Base-by-base conservation (phyloP, 306 rosid species). In the Cicer cuneatum region DNA sequence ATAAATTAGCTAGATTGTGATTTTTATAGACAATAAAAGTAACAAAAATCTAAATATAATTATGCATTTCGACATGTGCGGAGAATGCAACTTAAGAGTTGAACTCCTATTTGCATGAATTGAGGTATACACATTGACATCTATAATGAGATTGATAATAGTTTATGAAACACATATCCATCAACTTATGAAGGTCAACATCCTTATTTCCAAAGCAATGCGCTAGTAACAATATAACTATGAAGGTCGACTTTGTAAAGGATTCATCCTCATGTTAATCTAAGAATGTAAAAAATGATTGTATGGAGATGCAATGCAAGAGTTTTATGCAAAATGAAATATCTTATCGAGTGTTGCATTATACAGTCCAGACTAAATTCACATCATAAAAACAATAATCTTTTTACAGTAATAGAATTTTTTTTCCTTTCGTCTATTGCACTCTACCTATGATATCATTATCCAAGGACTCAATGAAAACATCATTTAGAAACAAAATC, bases 251-350 rank as follows among this genome's bases (percentile, higher is more conserved):
- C 29, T 24, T 24, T 2, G 62, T 46, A 13, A 43, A 37, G 48
- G 43, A 39, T 37, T 63, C 47, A 42, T 39, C 72, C 38, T 24
- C 45, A 16, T 77, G 62, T 33, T 66, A 67, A 29, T 47, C 65
- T n/a, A 47, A 65, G 60, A 41, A 29, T 21, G 61, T 60, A 48
- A 18, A 29, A 59, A 51, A 15, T 43, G 13, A 38, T 19, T 37
- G 49, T 7, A 8, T 48, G 69, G 37, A 42, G 78, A 21, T 21
- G 24, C 2, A 21, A 72, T 58, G 66, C 43, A 76, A 65, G 40
- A 46, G 19, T 63, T 37, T 64, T 52, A 38, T 57, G 78, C 38
- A 51, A 40, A 57, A 29, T 72, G 40, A 72, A 75, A 54, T 49
- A 62, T 8, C 18, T 11, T 19, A 24, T 21, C 40, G 52, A 74